A percentile compares a stretch with the other conserved stretches of the same genome.
These are phyloP conservation scores for Diplodia mutila DNA, from an alignment of 2,329 filamentous ascomycete species.

Conservation along the genomic window DNA sequence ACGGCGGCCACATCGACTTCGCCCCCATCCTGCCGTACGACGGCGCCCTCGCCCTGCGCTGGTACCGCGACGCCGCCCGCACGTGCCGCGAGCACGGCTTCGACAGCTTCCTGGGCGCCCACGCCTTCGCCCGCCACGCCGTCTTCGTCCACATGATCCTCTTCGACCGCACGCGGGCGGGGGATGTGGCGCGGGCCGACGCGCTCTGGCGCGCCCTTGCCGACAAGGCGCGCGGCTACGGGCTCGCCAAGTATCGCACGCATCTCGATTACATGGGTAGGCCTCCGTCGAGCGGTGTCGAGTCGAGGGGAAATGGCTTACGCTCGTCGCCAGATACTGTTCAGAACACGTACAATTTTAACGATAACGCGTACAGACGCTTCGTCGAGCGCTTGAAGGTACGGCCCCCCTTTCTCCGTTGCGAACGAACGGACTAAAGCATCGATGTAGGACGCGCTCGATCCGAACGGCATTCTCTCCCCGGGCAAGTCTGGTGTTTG, in stretches of 20 bases:
- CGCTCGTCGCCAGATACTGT: not conserved
- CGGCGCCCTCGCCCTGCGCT: not conserved
- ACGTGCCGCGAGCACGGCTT: not conserved
- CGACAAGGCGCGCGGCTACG: not conserved
- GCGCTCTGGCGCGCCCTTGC: not conserved
- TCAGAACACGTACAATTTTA: not conserved
- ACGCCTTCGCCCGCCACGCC: not conserved
- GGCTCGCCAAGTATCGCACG: not conserved
- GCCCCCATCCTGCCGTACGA: not conserved
- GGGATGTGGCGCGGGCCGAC: not conserved
- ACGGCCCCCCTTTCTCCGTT: not conserved
- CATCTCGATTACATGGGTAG: not conserved
- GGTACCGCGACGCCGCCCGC: not conserved
- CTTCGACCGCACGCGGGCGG: not conserved
- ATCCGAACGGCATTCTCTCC: not conserved
- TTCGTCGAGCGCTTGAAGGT: not conserved
- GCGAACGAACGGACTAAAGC: not conserved
- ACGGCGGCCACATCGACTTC: not conserved
- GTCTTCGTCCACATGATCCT: not conserved
- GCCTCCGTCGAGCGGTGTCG: not conserved
- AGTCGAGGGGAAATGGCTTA: not conserved
- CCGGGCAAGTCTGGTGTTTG: not conserved
- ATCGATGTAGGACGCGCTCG: not conserved
- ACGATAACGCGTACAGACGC: not conserved
- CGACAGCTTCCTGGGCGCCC: not conserved